Conservation (phyloP, 768 basidiomycete species). For the Tylopilus vinaceipallidus region DNA sequence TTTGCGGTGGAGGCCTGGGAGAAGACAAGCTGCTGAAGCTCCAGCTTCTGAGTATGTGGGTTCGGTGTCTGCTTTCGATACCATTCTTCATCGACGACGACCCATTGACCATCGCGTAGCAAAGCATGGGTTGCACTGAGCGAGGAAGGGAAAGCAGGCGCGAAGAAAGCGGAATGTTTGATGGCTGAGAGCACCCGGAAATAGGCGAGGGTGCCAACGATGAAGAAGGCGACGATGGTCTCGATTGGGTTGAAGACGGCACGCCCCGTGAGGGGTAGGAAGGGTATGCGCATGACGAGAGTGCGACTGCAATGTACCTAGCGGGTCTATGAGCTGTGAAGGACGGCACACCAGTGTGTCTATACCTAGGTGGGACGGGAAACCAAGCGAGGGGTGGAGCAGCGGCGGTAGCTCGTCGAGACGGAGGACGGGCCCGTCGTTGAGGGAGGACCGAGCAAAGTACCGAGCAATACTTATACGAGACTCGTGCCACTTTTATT, state of each 20-base stretch:
- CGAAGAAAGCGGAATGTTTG: conserved; percentile 82
- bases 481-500: conserved; percentile 31
- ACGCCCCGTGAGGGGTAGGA: conserved; percentile 67
- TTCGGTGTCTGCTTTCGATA: conserved; percentile 31
- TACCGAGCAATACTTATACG: neutral
- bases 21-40: conserved; percentile 76
- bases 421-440: neutral
- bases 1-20: conserved; percentile 41
- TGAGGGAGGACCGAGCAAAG: neutral
- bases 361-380: neutral
- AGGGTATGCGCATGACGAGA: conserved; percentile 51
- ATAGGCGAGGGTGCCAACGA: conserved; percentile 89
- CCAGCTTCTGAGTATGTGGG: conserved; percentile 40
- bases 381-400: neutral
- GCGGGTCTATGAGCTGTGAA: no score
- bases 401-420: neutral
- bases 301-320: no score
- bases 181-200: conserved; percentile 91
- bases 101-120: conserved; percentile 58
- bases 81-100: conserved; percentile 59
- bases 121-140: conserved; percentile 58
- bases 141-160: conserved; percentile 45
- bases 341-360: no score
- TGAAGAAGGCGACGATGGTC: conserved; percentile 86
- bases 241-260: conserved; percentile 81